Base-by-base conservation (phyloP, 2,329 filamentous ascomycete genomes). In the Colletotrichum noveboracense region DNA sequence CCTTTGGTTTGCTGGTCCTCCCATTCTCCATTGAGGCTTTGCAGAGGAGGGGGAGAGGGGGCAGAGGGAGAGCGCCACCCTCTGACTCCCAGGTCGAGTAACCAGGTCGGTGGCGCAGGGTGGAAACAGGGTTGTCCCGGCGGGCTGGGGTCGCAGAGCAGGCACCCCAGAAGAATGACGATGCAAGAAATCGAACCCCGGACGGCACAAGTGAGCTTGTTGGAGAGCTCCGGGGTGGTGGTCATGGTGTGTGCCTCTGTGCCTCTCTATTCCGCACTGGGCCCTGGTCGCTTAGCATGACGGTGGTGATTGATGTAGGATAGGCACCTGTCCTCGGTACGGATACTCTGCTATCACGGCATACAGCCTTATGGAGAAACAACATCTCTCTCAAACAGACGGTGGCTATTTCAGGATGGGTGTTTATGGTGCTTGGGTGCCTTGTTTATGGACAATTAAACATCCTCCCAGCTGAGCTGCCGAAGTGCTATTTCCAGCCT, bases 101-200 rank as follows among this genome's bases (percentile, higher is more conserved):
- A 74, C 72, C 68, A 62, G 73, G 32, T 56, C 24, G 60, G 74
- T 76, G 74, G 74, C 74, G 70, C 70, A 74, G 43, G 28, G 21
- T 21, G 14, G 38, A 52, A 65, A 38, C 56, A 62, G 64, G 70
- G 65, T 28, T 34, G 34, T 67, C 65, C 73, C 64, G 7, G 70
- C 26, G 26, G 10, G 14, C 62, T 28, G 38, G 43, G 70, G 73
- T 32, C 36, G 13, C 21, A 58, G 65, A 67, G 65, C 65, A 34
- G 38, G 64, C 43, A 66, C 65, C 65, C 65, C 72, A n/a, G 56
- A 70, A 60, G 28, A 61, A 70, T 71, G 68, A 74, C 30, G 72
- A 66, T 74, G 72, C 67, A 71, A 71, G 72, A 74, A 43, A 71
- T 52, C n/a, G 67, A 61, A 66, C 52, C 26, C 67, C 43, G 30